Base-by-base conservation (phyloP, 192 early-diverging fungal species). In the Coemansia sp. region DNA sequence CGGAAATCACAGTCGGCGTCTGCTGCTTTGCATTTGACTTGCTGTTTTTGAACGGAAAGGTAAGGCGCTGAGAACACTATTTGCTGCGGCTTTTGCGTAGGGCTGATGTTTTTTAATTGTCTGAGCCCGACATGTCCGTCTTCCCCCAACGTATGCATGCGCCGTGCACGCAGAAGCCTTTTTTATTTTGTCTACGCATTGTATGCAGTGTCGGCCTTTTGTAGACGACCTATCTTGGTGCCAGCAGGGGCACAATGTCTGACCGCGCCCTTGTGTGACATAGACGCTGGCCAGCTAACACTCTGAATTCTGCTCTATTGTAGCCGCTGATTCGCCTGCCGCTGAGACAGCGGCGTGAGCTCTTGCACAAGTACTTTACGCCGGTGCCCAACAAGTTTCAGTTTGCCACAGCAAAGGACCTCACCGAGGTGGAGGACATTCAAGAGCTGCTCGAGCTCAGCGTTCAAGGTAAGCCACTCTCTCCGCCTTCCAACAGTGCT, bases 1-100 rank as follows among this genome's bases (percentile, higher is more conserved):
- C 89, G 39, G 95, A 97, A 63, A 94, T 99, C 65, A 90, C 88
- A 26, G 91, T 99, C 4, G 87, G 90, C 74, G 96, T 98, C 6
- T 97, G 93, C 83, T 83, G 98, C 6, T 99, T 93, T 85, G 95
- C 89, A 5, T 99, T 99, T 80, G 98, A 99, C 70, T 76, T 95
- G 36, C 74, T 99, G 3, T 99, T 89, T 63, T 63, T 97, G 42
- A 98, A 99, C 65, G 98, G 95, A 27, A 79, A 74, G 94, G 75
- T 78, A 72, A 46, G 75, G 7, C 21, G 12, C 29, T 50, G 17
- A 22, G 29, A 53, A 65, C 36, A 54, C 17, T 17, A 39, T 39
- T 65, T 67, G 40, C 21, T 59, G 24, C 40, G 17, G 17, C 29
- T 32, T 32, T 2, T 18, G 41, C 19, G 18, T 17, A 18, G 21